Conservation (phyloP, 2,329 filamentous ascomycete genomes). For the Monosporascus sp. region DNA sequence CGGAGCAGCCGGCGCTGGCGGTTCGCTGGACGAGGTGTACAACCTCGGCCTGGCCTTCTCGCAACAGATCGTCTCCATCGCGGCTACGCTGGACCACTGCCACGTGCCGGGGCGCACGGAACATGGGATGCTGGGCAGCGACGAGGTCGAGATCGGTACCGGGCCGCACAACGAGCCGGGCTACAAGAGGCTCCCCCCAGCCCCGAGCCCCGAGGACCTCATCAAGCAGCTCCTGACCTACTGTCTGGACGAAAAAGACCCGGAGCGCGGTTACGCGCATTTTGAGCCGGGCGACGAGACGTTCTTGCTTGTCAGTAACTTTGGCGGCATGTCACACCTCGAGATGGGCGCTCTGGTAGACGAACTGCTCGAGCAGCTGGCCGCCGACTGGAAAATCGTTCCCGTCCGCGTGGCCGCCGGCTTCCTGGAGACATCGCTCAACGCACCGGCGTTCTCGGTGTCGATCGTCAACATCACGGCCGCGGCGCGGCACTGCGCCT, state of each 20-base stretch:
- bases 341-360: conserved; percentile 51
- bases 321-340: conserved; percentile 52
- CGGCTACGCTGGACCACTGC: conserved; percentile 55
- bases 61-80: conserved; percentile 49
- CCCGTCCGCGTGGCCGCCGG: conserved; percentile 54
- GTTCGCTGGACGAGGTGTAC: conserved; percentile 44
- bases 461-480: conserved; percentile 56
- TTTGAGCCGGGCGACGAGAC: conserved; percentile 43
- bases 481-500: conserved; percentile 37
- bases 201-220: conserved; percentile 41
- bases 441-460: conserved; percentile 65
- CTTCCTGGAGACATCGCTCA: conserved; percentile 66
- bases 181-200: conserved; percentile 49
- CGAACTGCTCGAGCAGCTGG: conserved; percentile 47
- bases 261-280: conserved; percentile 43
- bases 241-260: conserved; percentile 52
- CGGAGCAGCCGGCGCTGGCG: conserved; percentile 41
- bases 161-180: conserved; percentile 64
- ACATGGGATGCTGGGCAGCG: conserved; percentile 39
- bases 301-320: conserved; percentile 52
- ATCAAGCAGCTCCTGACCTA: conserved; percentile 53
- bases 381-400: conserved; percentile 39
- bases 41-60: conserved; percentile 44
- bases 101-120: conserved; percentile 50
- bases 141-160: conserved; percentile 59